phyloP scores from a whole-genome alignment of 2,329 filamentous ascomycete genomes.

The Xylariaceae sp. region DNA sequence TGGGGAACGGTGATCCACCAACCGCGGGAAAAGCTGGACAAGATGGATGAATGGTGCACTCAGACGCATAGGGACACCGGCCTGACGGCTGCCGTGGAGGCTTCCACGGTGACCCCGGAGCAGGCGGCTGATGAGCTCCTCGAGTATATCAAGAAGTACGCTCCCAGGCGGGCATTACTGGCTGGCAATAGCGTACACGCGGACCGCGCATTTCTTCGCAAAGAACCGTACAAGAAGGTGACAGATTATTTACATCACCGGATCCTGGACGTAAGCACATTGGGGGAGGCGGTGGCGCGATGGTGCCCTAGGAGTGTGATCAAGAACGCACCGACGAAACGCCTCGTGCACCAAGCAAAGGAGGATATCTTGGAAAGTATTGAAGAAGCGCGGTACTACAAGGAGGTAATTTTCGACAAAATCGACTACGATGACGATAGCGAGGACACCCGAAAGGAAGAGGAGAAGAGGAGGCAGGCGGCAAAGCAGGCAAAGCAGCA shows the following conservation, averaged over 20 bases:
- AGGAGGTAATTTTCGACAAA: constrained; percentile 63
- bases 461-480: no score
- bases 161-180: constrained; percentile 73
- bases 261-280: constrained; percentile 85
- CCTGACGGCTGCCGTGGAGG: constrained; percentile 74
- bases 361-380: constrained; percentile 96
- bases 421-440: no score
- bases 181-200: constrained; percentile 94
- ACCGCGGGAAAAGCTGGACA: constrained; percentile 66
- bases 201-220: constrained; percentile 78
- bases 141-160: constrained; percentile 72
- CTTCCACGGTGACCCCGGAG: constrained; percentile 71
- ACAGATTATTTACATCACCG: constrained; percentile 83
- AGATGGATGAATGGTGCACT: constrained; percentile 90
- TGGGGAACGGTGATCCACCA: constrained; percentile 83
- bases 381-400: constrained; percentile 84
- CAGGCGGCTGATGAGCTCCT: constrained; percentile 74
- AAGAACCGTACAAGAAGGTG: constrained; percentile 72
- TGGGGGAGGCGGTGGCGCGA: constrained; percentile 86
- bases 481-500: no score
- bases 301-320: constrained; percentile 72
- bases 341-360: constrained; percentile 76
- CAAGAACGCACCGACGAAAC: constrained; percentile 69
- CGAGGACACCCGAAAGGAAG: no score
- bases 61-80: constrained; percentile 79